Evolutionary conservation across 169 alveolate genomes (phyloP).

Genomic region (Plasmodium billcollinsi): DNA sequence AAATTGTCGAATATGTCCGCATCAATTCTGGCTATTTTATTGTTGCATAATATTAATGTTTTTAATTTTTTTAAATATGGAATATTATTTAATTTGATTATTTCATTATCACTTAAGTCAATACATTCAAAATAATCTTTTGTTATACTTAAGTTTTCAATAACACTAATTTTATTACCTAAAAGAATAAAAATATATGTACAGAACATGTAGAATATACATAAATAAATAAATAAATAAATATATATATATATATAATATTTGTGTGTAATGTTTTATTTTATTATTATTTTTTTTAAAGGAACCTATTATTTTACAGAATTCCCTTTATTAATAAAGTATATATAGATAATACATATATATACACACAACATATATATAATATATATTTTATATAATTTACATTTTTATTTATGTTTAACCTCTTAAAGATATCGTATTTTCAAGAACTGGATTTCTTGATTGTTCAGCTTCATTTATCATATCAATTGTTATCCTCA

Average conservation of each 20-base stretch:
- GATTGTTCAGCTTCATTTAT: conserved; percentile 80
- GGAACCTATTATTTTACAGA: not conserved
- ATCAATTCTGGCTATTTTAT: conserved; percentile 86
- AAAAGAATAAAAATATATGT: conserved; percentile 17
- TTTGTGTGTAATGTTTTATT: too few species aligned
- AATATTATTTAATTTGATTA: conserved; percentile 88
- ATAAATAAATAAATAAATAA: too few species aligned
- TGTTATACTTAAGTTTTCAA: conserved; percentile 92
- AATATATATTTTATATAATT: conserved; percentile 4
- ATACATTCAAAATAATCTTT: conserved; percentile 92
- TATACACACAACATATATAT: not conserved
- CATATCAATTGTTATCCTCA: conserved; percentile 81
- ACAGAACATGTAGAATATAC: too few species aligned
- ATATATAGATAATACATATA: not conserved
- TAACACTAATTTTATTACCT: conserved; percentile 89
- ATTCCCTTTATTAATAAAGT: not conserved
- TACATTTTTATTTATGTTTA: not conserved
- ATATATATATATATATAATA: too few species aligned
- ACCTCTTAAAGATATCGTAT: conserved; percentile 81
- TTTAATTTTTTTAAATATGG: conserved; percentile 89
- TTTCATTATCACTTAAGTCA: conserved; percentile 92
- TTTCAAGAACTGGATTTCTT: conserved; percentile 77
- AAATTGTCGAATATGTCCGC: conserved; percentile 80
- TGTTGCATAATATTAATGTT: conserved; percentile 89
- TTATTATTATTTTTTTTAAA: too few species aligned